These are phyloP conservation scores for Sarocladium oryzae DNA, from an alignment of 2,329 filamentous ascomycete genomes.

Conservation along the genomic window DNA sequence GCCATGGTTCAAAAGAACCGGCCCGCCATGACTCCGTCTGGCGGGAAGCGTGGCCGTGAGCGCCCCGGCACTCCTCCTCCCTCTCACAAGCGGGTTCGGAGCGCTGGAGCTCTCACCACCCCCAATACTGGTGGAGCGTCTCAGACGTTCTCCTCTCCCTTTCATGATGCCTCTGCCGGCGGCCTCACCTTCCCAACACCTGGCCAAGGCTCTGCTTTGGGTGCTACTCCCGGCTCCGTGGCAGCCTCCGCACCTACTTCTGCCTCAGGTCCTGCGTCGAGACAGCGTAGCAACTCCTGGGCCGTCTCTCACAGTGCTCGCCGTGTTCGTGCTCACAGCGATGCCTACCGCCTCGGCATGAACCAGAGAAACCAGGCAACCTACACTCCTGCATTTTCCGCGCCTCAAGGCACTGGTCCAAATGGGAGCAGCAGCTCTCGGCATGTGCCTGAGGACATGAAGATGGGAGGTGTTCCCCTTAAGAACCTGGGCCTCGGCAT, in stretches of 20 bases:
- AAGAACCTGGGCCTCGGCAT: constrained; percentile 18
- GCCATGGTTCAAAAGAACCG: neutral
- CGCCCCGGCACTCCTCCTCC: neutral
- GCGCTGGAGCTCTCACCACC: neutral
- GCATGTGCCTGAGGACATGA: neutral
- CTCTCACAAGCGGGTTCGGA: neutral
- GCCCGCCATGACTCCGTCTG: neutral
- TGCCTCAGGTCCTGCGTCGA: no score
- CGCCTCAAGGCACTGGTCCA: neutral
- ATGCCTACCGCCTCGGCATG: neutral
- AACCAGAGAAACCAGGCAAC: constrained; percentile 1
- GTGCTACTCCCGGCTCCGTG: no score
- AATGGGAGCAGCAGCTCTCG: neutral
- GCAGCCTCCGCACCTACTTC: no score
- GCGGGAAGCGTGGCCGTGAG: neutral
- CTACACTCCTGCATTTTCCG: neutral
- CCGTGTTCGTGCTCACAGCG: neutral
- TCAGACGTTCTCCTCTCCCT: no score
- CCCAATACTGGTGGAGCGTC: neutral
- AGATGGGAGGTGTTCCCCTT: constrained; percentile 15
- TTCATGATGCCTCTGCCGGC: no score
- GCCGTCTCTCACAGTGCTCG: no score
- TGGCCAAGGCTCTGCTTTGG: no score
- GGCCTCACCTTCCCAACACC: no score
- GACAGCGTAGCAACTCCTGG: no score